Conservation (phyloP, 2,329 filamentous ascomycete genomes). For the Pseudopyricularia javanii region DNA sequence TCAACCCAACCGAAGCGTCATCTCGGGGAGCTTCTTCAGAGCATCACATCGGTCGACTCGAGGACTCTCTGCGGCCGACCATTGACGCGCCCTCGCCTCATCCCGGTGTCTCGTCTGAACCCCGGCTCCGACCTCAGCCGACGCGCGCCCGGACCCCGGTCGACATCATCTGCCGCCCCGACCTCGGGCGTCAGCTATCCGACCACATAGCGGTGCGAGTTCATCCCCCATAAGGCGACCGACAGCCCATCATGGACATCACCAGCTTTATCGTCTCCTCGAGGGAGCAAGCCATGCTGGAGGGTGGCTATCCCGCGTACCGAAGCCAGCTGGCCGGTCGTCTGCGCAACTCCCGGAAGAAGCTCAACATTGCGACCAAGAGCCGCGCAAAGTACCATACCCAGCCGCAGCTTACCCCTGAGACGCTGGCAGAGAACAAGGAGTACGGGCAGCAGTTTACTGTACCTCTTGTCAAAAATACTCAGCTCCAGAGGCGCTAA, state of each 20-base stretch:
- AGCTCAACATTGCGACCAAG: slow-evolving; percentile 70
- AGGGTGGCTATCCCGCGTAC: slow-evolving; percentile 83
- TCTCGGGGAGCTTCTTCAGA: neutral
- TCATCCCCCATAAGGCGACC: too few relatives aligned
- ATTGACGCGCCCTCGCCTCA: neutral
- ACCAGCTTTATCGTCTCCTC: slow-evolving; percentile 71
- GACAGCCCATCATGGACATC: slow-evolving; percentile 59
- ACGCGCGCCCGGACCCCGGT: neutral
- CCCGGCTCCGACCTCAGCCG: neutral
- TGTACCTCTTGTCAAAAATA: neutral
- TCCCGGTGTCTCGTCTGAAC: neutral
- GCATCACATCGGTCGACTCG: neutral
- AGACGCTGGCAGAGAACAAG: slow-evolving; percentile 61
- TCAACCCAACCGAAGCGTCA: neutral
- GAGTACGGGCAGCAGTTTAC: slow-evolving; percentile 44
- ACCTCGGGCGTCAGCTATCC: neutral
- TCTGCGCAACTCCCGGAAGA: slow-evolving; percentile 72
- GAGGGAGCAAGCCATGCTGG: slow-evolving; percentile 71
- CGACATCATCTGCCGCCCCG: neutral
- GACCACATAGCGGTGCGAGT: neutral
- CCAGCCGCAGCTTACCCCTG: slow-evolving; percentile 57
- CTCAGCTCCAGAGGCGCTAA: neutral
- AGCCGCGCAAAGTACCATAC: slow-evolving; percentile 76
- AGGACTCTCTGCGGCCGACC: neutral
- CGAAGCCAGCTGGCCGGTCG: slow-evolving; percentile 67